Evolutionary conservation across 768 basidiomycete species (phyloP), one percentile per base, ranked within the genome.

Genomic region (Amanita jacksonii): DNA sequence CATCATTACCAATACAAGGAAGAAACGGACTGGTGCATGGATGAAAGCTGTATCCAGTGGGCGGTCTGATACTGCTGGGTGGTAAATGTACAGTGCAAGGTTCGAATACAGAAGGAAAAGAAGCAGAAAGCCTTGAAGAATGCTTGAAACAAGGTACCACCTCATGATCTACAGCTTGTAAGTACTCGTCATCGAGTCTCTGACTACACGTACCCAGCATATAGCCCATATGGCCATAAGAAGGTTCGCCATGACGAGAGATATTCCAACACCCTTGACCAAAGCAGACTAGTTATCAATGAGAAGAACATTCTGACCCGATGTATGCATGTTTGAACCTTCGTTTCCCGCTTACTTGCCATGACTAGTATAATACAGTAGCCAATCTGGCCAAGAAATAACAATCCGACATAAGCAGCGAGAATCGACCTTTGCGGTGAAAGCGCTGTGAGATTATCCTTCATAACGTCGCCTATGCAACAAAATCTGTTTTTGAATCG

Each of bases 21-120:
- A 83, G 47, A 89, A 79, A 2, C 86, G 72, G 42, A 94, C 67
- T 0, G 93, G 93, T 0, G 86, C 85, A 52, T 96, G 92, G 45
- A 96, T 86, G 51, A 93, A 79, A 0, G 80, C 70, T 25, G 76
- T 78, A 58, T 92, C 89, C 31, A 93, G 59, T 0, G 87, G 88
- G 1, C 79, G 72, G 0, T 63, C 58, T 18, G 64, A 64, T 0
- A 66, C 72, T 0, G 83, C 82, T 0, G 70, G 61, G 37, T 84
- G 83, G 55, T 92, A 89, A 12, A 81, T 63, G 33, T 91, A 65
- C 5, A 94, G 70, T 0, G 78, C 79, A 36, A 90, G 54, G 56
- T 91, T 90, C 43, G 88, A 80, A 51, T 88, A 92, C 7, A 88
- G 53, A 1, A 96, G 67, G 34, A 85, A 57, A 40, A 88, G 61